Conservation (phyloP, 2,329 filamentous ascomycete genomes). For the Byssoonygena ceratinophila region DNA sequence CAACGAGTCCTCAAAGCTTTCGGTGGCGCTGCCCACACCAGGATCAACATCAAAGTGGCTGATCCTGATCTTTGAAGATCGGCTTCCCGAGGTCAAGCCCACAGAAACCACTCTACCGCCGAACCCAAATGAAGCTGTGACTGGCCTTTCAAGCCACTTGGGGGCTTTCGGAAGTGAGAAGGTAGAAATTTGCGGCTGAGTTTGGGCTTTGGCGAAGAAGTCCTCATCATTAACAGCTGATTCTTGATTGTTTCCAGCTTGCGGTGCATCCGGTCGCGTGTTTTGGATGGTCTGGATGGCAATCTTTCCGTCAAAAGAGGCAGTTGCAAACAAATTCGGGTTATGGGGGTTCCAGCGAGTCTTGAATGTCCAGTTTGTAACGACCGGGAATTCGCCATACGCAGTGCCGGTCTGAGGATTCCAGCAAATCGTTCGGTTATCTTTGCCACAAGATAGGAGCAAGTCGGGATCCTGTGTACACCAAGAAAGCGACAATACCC, state of each 20-base stretch:
- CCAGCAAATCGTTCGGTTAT: conserved; percentile 92
- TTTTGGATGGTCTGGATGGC: conserved; percentile 88
- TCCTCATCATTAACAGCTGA: conserved; percentile 76
- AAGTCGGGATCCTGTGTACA: conserved; percentile 82
- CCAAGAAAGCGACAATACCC: conserved; percentile 89
- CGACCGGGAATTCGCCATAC: conserved; percentile 87
- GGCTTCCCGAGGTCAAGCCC: conserved; percentile 49
- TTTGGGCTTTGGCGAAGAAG: conserved; percentile 90
- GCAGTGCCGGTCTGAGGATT: conserved; percentile 83
- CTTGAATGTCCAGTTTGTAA: conserved; percentile 98
- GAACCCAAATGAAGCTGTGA: conserved; percentile 85
- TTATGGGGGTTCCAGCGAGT: conserved; percentile 91
- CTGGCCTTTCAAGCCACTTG: conserved; percentile 77
- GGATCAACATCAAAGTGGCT: conserved; percentile 82
- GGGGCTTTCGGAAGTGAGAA: conserved; percentile 81
- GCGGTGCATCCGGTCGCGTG: conserved; percentile 65
- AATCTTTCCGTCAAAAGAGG: conserved; percentile 95
- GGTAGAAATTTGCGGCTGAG: conserved; percentile 76
- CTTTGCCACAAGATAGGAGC: conserved; percentile 86
- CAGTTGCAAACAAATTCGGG: conserved; percentile 82
- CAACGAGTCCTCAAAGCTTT: conserved; percentile 76
- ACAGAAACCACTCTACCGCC: conserved; percentile 84
- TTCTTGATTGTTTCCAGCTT: conserved; percentile 53
- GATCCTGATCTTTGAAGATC: conserved; percentile 66
- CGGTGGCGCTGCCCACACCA: conserved; percentile 69